Conservation (phyloP, 257 asterid species). For the Primulina tabacum region DNA sequence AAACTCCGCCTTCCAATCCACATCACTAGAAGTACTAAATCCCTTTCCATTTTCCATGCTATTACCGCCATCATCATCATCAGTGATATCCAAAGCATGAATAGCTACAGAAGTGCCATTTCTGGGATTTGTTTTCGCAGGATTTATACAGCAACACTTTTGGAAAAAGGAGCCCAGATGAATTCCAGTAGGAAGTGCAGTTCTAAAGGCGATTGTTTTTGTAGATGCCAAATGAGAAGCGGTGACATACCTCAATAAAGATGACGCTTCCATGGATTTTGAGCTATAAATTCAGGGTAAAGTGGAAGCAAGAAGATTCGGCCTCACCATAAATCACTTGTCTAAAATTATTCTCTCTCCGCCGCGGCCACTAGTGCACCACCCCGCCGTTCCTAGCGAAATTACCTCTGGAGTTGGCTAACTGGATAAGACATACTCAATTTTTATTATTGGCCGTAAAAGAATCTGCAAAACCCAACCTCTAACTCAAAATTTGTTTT, state of each 20-base stretch:
- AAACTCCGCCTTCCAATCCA: constrained; percentile 75
- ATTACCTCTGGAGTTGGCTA: neutral
- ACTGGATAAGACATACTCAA: neutral
- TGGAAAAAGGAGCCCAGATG: constrained; percentile 32
- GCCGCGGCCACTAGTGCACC: neutral
- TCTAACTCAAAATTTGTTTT: too few relatives aligned
- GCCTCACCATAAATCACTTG: neutral
- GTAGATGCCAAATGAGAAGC: constrained; percentile 40
- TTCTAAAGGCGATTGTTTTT: constrained; percentile 23
- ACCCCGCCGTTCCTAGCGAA: neutral
- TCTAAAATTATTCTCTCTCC: neutral
- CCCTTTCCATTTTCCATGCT: constrained; percentile 20
- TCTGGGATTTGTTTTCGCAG: constrained; percentile 15
- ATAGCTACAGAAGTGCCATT: constrained; percentile 26
- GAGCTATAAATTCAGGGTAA: neutral
- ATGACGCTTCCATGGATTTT: constrained; percentile 52
- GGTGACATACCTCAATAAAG: constrained; percentile 31
- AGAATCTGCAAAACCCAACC: too few relatives aligned
- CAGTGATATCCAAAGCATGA: constrained; percentile 23
- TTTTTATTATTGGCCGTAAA: too few relatives aligned
- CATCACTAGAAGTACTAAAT: constrained; percentile 13
- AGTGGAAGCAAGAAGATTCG: too few relatives aligned
- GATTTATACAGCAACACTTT: constrained; percentile 37
- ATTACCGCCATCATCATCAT: constrained; percentile 22
- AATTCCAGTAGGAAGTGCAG: constrained; percentile 26